Conservation (phyloP, 306 rosid species). For the Heteromeles arbutifolia region DNA sequence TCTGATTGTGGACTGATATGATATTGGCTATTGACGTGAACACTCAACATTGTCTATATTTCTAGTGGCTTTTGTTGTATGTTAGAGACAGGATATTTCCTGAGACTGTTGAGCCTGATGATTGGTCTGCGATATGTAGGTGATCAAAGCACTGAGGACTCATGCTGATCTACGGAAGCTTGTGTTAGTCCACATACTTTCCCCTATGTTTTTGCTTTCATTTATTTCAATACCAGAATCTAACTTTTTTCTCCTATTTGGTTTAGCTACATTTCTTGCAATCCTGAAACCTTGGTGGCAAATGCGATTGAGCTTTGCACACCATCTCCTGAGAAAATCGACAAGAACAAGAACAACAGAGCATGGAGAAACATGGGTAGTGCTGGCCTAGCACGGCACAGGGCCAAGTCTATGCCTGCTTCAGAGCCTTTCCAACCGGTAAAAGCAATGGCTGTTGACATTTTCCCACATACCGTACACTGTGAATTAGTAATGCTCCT, state of each 20-base stretch:
- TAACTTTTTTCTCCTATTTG: slow-evolving; percentile 20
- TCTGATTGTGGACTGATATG: background rate
- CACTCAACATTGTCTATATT: background rate
- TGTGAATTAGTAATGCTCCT: slow-evolving; percentile 96
- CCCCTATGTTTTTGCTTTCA: background rate
- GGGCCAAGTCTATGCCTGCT: slow-evolving; percentile 85
- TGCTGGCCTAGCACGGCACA: slow-evolving; percentile 80
- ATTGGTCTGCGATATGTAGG: slow-evolving; percentile 43
- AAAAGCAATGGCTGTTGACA: slow-evolving; percentile 92
- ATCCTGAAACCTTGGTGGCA: slow-evolving; percentile 90
- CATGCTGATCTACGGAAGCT: slow-evolving; percentile 65
- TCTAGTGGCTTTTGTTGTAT: background rate
- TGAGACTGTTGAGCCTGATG: slow-evolving; percentile 5
- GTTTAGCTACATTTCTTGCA: slow-evolving; percentile 93
- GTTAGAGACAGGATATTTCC: background rate
- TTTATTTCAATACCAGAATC: background rate
- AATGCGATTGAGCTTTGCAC: slow-evolving; percentile 95
- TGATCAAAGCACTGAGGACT: slow-evolving; percentile 81
- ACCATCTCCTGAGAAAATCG: slow-evolving; percentile 58
- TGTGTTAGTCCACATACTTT: slow-evolving; percentile 59
- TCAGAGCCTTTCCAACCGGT: slow-evolving; percentile 84
- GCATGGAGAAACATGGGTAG: slow-evolving; percentile 93
- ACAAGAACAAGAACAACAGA: slow-evolving; percentile 71
- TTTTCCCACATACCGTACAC: slow-evolving; percentile 85
- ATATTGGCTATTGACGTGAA: background rate